These are phyloP conservation scores for Plasmodium inui DNA, from an alignment of 169 alveolate species.

Conservation along the genomic window DNA sequence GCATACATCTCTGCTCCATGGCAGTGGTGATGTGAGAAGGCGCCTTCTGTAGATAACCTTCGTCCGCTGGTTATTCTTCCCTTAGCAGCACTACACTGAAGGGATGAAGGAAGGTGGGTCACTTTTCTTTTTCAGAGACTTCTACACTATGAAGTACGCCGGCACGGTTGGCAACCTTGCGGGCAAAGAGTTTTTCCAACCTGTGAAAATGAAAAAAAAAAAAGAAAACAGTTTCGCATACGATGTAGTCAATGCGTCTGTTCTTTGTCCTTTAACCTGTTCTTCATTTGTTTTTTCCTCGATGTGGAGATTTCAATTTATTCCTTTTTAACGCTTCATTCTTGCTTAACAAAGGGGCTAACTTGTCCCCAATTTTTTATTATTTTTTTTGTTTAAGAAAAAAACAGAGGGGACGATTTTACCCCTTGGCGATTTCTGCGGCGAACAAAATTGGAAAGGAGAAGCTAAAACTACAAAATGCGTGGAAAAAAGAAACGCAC, in stretches of 20 bases:
- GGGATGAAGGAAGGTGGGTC: background rate
- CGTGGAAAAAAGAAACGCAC: background rate
- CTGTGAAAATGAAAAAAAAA: too few species aligned
- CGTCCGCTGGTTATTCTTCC: background rate
- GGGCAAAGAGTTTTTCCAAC: too few species aligned
- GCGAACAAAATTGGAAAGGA: background rate
- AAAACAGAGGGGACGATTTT: too few species aligned
- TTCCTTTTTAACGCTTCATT: too few species aligned
- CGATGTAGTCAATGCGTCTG: too few species aligned
- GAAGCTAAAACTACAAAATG: background rate
- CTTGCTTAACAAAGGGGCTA: too few species aligned
- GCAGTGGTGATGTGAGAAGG: background rate
- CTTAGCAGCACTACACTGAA: background rate
- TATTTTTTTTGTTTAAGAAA: too few species aligned
- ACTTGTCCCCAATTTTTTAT: too few species aligned
- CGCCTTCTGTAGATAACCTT: background rate
- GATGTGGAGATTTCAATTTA: too few species aligned
- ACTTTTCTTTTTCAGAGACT: background rate
- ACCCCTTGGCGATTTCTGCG: background rate
- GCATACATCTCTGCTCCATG: background rate
- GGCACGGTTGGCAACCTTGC: background rate
- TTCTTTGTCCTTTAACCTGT: too few species aligned
- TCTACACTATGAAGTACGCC: background rate
- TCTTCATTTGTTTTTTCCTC: too few species aligned
- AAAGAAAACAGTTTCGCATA: too few species aligned